phyloP scores from a whole-genome alignment of 2,329 filamentous ascomycete genomes.

The Trichoderma sp. region DNA sequence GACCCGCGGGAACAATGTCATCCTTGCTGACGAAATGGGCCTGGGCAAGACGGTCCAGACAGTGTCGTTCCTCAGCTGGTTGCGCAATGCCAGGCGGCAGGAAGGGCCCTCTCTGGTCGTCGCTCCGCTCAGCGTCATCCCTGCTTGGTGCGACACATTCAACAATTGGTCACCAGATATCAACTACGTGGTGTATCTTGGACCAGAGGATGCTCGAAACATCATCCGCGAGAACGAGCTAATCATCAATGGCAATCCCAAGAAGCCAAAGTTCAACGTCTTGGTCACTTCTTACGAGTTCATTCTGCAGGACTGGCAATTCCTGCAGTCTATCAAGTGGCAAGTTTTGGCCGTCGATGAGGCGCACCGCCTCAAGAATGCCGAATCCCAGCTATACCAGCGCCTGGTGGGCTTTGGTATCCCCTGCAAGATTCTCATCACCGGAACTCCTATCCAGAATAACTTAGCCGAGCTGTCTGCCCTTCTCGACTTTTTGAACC shows the following conservation, averaged over 20 bases:
- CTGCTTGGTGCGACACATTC: constrained; percentile 97
- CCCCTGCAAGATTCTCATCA: constrained; percentile 88
- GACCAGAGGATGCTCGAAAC: constrained; percentile 79
- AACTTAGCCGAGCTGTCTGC: constrained; percentile 91
- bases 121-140: constrained; percentile 96
- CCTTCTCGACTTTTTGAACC: constrained; percentile 93
- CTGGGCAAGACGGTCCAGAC: constrained; percentile 98
- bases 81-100: constrained; percentile 84
- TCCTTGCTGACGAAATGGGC: constrained; percentile 98
- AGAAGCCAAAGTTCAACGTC: constrained; percentile 95
- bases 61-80: constrained; percentile 95
- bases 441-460: constrained; percentile 96
- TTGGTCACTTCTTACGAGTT: constrained; percentile 97
- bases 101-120: constrained; percentile 96
- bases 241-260: constrained; percentile 79
- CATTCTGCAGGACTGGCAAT: constrained; percentile 80
- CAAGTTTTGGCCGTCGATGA: constrained; percentile 96
- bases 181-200: constrained; percentile 96
- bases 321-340: constrained; percentile 91
- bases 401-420: constrained; percentile 84
- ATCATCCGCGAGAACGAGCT: constrained; percentile 92
- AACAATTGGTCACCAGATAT: constrained; percentile 94
- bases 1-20: constrained; percentile 92
- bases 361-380: constrained; percentile 94
- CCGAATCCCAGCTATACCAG: constrained; percentile 88